Evolutionary conservation across 768 basidiomycete genomes (phyloP), one percentile per base, ranked within the genome.

Genomic region (Thelephora aurantiotincta): DNA sequence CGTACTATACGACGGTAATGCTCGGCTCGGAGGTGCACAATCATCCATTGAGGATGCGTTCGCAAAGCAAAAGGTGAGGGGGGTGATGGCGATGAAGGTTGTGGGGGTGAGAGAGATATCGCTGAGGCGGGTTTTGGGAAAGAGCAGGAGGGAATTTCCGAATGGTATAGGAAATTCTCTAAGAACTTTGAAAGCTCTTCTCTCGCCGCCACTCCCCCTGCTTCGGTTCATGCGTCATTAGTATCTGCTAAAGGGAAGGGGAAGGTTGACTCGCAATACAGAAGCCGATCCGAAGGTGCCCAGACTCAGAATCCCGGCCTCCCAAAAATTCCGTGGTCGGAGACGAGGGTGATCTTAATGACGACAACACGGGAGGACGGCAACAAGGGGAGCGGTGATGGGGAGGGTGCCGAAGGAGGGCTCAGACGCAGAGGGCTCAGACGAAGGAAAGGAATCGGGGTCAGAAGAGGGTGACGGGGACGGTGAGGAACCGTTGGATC

Each of bases 1-100:
- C 75, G 0, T 80, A 87, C 55, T 85, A 82, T 81, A 81, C 81
- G 0, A 69, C 82, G 26, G 68, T 83, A 12, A 57, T 88, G 33
- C 65, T 88, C 23, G 65, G 77, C 7, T 60, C 70, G 3, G 80
- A 83, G 57, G 33, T 84, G 80, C 54, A 73, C 78, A 0, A 71
- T 87, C 33, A 66, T 77, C 42, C 53, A 84, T 11, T 54, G 52
- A 18, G 48, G 64, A 34, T 34, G 46, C n/a, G 33, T 37, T 51
- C 66, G 65, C 19, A 60, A 72, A 43, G 19, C 45, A 43, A 4
- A 36, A 22, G n/a, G n/a, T 0, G 49, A 14, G 0, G 51, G 47
- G 5, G 47, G 20, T 1, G 64, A 57, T 12, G 61, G 56, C 1
- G 63, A 58, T n/a, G 64, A 62, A 20, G 65, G 60, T 1, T 66